Base-by-base conservation (phyloP, 371 early-diverging fungal genomes). In the Batkoa obscura region DNA sequence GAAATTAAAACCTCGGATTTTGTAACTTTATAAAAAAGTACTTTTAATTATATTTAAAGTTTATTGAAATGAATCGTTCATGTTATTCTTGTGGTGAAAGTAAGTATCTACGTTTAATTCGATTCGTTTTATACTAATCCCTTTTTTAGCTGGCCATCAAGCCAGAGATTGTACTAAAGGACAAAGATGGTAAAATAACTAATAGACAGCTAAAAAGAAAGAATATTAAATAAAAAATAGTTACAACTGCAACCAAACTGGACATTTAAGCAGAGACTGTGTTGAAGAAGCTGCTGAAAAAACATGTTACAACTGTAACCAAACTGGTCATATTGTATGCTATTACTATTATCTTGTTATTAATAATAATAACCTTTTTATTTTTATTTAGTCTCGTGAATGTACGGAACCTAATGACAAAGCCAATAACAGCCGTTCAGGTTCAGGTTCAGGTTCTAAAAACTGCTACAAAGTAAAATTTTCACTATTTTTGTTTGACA, bases 381-480 rank as follows among this genome's bases (percentile, higher is more conserved):
- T 30, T n/a, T 49, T 49, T 33, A 6, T 30, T 4, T 23, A 36
- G 39, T 53, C 42, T 8, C 3, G 38, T 12, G 39, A 38, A n/a
- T 38, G 35, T 35, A 53, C 17, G 12, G 53, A 17, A 34, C 34
- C n/a, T 15, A 30, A 10, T 32, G 36, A 17, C 39, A 47, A 64
- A 13, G 81, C 85, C 72, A 77, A 78, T 71, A 79, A 38, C 9
- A 5, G 17, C n/a, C n/a, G n/a, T n/a, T n/a, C n/a, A n/a, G n/a
- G n/a, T n/a, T n/a, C n/a, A n/a, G n/a, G n/a, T n/a, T n/a, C n/a
- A n/a, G n/a, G n/a, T n/a, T n/a, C n/a, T 38, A 38, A 34, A 37
- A 17, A 35, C 2, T 53, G 38, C 5, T 35, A 32, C 42, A 38
- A 38, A 39, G 39, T 23, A 53, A n/a, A 8, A 38, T 38, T 34